A percentile compares a stretch with the other conserved stretches of the same genome.
These are phyloP conservation scores for Coriolopsis trogii DNA, from an alignment of 1,284 basidiomycete species.

Conservation along the genomic window DNA sequence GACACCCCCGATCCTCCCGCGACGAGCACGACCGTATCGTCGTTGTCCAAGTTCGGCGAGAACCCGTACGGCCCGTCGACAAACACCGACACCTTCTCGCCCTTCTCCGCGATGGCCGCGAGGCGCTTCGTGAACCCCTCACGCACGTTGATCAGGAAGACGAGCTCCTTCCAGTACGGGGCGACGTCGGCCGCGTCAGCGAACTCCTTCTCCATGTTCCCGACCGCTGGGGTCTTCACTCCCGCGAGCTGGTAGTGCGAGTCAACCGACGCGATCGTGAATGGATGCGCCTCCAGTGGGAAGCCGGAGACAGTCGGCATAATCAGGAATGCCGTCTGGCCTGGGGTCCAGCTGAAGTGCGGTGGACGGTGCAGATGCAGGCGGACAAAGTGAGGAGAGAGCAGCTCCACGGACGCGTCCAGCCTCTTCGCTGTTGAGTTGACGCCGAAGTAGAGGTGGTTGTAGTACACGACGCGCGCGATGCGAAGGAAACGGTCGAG, in stretches of 20 bases:
- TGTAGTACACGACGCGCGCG: slow-evolving; percentile 52
- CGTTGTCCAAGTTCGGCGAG: slow-evolving; percentile 46
- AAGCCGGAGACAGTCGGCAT: slow-evolving; percentile 46
- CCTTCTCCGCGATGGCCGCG: slow-evolving; percentile 35
- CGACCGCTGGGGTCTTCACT: background rate
- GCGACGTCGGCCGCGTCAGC: background rate
- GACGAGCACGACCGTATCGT: slow-evolving; percentile 48
- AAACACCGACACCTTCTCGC: slow-evolving; percentile 40
- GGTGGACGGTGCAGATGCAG: slow-evolving; percentile 47
- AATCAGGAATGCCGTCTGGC: slow-evolving; percentile 53
- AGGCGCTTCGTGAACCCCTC: slow-evolving; percentile 53
- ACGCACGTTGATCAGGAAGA: slow-evolving; percentile 54
- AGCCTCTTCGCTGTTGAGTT: slow-evolving; percentile 28
- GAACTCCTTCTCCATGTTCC: slow-evolving; percentile 7
- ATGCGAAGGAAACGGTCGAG: slow-evolving; percentile 61
- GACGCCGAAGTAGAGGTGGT: slow-evolving; percentile 46
- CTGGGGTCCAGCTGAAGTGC: slow-evolving; percentile 48
- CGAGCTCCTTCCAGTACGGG: slow-evolving; percentile 42
- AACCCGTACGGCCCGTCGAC: slow-evolving; percentile 60
- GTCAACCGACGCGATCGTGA: slow-evolving; percentile 54
- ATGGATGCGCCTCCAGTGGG: slow-evolving; percentile 55
- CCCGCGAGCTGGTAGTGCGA: slow-evolving; percentile 21
- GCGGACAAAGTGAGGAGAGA: slow-evolving; percentile 54
- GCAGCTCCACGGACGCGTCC: slow-evolving; percentile 45
- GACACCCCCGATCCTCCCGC: slow-evolving; percentile 56